phyloP scores from a whole-genome alignment of 2,329 filamentous ascomycete species.

The Aureobasidium mangrovei region DNA sequence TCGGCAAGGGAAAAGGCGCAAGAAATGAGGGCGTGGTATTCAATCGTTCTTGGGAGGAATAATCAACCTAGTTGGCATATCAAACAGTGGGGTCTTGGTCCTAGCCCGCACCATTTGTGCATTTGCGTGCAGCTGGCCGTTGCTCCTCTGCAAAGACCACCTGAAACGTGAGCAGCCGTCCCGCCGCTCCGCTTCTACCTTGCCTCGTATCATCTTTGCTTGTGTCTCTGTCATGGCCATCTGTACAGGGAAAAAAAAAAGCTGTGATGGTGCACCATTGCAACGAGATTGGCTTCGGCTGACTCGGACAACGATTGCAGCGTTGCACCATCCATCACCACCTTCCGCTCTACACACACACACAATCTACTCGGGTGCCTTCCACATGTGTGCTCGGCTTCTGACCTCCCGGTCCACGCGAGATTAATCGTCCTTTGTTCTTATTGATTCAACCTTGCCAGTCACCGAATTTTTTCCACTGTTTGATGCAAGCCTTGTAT shows the following conservation, averaged over 20 bases:
- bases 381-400: conserved; percentile 3
- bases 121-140: neutral
- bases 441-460: neutral
- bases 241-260: neutral
- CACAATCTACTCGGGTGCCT: neutral
- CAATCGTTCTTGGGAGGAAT: neutral
- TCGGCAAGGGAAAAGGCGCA: conserved; percentile 5
- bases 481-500: neutral
- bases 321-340: neutral
- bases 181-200: neutral
- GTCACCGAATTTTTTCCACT: neutral
- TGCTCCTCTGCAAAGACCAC: neutral
- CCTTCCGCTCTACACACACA: neutral
- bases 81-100: conserved; percentile 11
- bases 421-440: neutral
- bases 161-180: conserved; percentile 1
- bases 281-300: too few species aligned
- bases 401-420: neutral
- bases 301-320: neutral
- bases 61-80: neutral
- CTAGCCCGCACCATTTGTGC: conserved; percentile 5
- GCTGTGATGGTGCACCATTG: neutral
- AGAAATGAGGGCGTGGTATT: conserved; percentile 6
- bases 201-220: neutral
- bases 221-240: neutral